Percentiles rank a stretch among this genome's conserved stretches.
These are phyloP conservation scores for Mycena kentingensis DNA, from an alignment of 768 basidiomycete genomes.

Conservation along the genomic window DNA sequence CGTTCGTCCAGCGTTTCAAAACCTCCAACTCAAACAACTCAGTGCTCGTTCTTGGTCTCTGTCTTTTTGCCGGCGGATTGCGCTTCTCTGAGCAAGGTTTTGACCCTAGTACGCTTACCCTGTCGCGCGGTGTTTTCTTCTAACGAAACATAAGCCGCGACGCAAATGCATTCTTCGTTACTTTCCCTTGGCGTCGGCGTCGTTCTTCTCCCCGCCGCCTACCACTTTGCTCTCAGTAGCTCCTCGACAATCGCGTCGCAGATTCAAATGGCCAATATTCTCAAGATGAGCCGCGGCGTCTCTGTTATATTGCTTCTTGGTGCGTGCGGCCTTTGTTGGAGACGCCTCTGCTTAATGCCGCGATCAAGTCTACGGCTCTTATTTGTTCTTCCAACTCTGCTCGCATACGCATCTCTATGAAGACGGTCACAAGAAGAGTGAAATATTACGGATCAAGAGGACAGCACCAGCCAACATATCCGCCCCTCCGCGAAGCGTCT, in stretches of 20 bases:
- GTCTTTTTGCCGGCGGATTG: conserved; percentile 81
- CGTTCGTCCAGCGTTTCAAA: conserved; percentile 21
- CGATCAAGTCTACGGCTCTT: conserved; percentile 62
- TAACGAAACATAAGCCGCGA: conserved; percentile 51
- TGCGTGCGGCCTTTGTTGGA: conserved; percentile 48
- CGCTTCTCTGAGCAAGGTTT: conserved; percentile 80
- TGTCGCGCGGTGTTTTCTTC: not conserved
- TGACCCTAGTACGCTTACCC: conserved; percentile 54
- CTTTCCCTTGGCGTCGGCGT: conserved; percentile 78
- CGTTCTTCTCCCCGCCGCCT: conserved; percentile 76
- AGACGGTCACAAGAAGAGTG: conserved; percentile 48
- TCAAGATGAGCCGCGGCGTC: conserved; percentile 79
- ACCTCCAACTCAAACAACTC: conserved; percentile 3
- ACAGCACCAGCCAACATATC: conserved; percentile 15
- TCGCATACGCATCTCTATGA: conserved; percentile 75
- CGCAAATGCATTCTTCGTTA: conserved; percentile 73
- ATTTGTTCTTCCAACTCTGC: conserved; percentile 78
- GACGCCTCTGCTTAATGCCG: conserved; percentile 1
- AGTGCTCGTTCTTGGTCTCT: conserved; percentile 83
- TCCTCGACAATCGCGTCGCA: conserved; percentile 24
- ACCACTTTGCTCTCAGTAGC: conserved; percentile 60
- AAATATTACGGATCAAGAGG: conserved; percentile 37
- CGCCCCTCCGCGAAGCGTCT: conserved; percentile 20
- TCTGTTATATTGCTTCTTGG: conserved; percentile 69
- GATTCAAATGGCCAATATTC: conserved; percentile 49